These are phyloP conservation scores for Ogataea pignaliae DNA, from an alignment of 805 yeast genomes.

Conservation along the genomic window DNA sequence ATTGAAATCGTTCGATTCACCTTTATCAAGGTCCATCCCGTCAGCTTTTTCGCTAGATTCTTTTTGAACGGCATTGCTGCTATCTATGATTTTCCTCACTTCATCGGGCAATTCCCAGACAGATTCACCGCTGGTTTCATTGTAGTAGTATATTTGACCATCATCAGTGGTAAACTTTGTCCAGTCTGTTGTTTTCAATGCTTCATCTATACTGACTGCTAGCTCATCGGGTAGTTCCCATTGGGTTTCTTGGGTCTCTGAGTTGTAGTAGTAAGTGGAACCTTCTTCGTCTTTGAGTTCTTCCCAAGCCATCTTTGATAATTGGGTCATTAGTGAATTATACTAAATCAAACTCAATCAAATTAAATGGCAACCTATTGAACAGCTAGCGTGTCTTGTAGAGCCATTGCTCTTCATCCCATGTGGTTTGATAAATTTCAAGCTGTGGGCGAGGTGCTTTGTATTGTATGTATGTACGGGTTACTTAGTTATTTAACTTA, in stretches of 20 bases:
- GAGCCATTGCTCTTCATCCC: too few relatives aligned
- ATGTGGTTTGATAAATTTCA: too few relatives aligned
- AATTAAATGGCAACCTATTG: too few relatives aligned
- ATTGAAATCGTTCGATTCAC: too few relatives aligned
- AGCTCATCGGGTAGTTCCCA: slow-evolving; percentile 76
- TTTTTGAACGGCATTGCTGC: neutral
- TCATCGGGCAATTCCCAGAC: slow-evolving; percentile 78
- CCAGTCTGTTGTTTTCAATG: slow-evolving; percentile 52
- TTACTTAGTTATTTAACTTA: too few relatives aligned
- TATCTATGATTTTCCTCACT: slow-evolving; percentile 16
- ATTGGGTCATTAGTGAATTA: neutral
- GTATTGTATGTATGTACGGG: too few relatives aligned
- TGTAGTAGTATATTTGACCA: slow-evolving; percentile 68
- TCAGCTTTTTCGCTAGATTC: slow-evolving; percentile 4
- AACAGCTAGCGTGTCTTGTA: too few relatives aligned
- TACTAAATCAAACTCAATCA: neutral
- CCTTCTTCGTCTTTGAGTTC: slow-evolving; percentile 62
- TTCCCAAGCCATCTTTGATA: slow-evolving; percentile 42
- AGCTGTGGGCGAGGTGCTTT: too few relatives aligned
- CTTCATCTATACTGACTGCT: slow-evolving; percentile 34
- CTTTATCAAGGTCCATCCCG: slow-evolving; percentile 5
- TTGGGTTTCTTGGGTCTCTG: slow-evolving; percentile 59
- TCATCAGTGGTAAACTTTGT: slow-evolving; percentile 43
- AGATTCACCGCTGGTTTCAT: slow-evolving; percentile 57
- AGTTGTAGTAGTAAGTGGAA: slow-evolving; percentile 64